Evolutionary conservation across 2,329 filamentous ascomycete genomes (phyloP), one percentile per base, ranked within the genome.

Genomic region (Chrysosporium keratinophilum): DNA sequence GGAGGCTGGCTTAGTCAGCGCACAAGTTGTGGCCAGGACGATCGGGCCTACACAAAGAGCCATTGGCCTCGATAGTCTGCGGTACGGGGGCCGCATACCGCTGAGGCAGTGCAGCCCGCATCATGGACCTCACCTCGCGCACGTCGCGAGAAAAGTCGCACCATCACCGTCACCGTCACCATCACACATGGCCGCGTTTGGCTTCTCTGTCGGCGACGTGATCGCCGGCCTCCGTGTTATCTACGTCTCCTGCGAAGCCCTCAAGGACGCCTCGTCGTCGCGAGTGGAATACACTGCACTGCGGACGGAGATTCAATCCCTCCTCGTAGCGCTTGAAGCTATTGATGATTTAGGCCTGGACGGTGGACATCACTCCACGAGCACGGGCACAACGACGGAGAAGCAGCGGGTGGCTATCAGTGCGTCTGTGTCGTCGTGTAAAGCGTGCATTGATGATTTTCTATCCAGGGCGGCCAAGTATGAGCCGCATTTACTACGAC

Each of bases 171-270:
- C n/a, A n/a, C n/a, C n/a, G n/a, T n/a, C n/a, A n/a, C n/a, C n/a
- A n/a, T n/a, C n/a, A 28, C 23, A 28, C 23, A 56, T 56, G 54
- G 42, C 54, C 15, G 49, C 49, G 19, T 52, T 52, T 40, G 49
- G 49, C 35, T 56, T 56, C 31, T 56, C 54, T 28, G 49, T 57
- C 12, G 55, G 55, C 15, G 55, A 54, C 31, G 19, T 57, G 23
- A 52, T 57, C 34, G 51, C 52, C 19, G 52, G 55, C 17, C 42
- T 54, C 17, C 51, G 44, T 17, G 28, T 52, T 39, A 50, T 50
- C 23, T 42, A 49, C 31, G 47, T 37, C 14, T 43, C 50, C 20
- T 50, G 33, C 33, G 45, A 54, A 11, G 55, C 55, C 10, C 42
- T 57, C 33, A 39, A 33, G 14, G 35, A 46, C 6, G 48, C 46